These are phyloP conservation scores for Sistotremastrum niveocremeum DNA, from an alignment of 768 basidiomycete genomes.

Conservation along the genomic window DNA sequence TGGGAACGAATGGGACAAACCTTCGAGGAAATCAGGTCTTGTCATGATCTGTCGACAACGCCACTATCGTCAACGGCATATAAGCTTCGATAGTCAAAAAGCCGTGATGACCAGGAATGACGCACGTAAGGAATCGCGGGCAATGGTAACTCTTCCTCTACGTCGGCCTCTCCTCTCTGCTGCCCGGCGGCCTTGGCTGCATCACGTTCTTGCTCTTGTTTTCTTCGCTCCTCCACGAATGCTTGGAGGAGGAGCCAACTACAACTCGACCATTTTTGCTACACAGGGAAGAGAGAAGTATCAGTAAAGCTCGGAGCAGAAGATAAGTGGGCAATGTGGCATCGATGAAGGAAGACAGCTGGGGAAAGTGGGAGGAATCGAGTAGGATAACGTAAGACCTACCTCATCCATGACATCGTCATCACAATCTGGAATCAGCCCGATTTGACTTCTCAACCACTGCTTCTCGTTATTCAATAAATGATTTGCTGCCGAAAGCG, in stretches of 20 bases:
- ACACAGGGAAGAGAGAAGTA: neutral
- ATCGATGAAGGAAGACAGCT: neutral
- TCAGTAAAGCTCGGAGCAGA: neutral
- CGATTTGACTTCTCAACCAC: constrained; percentile 70
- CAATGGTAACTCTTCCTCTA: constrained; percentile 33
- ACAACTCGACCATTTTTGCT: constrained; percentile 77
- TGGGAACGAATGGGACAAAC: constrained; percentile 22
- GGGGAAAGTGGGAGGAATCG: neutral
- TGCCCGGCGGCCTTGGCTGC: constrained; percentile 24
- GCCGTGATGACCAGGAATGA: constrained; percentile 5
- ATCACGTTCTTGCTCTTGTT: constrained; percentile 31
- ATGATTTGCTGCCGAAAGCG: constrained; percentile 46
- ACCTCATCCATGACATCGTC: constrained; percentile 88
- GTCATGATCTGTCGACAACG: constrained; percentile 74
- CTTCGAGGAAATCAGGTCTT: constrained; percentile 67
- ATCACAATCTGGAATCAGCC: constrained; percentile 70
- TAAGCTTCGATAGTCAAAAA: constrained; percentile 1
- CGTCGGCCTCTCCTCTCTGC: constrained; percentile 15
- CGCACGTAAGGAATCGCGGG: constrained; percentile 52
- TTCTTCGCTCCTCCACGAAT: constrained; percentile 48
- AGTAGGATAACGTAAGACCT: constrained; percentile 12
- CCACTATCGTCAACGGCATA: constrained; percentile 28
- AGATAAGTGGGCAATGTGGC: neutral
- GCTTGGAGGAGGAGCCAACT: constrained; percentile 68
- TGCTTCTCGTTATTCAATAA: constrained; percentile 61